Evolutionary conservation across 257 asterid genomes (phyloP), one percentile per base, ranked within the genome.

Genomic region (Petrea volubilis): DNA sequence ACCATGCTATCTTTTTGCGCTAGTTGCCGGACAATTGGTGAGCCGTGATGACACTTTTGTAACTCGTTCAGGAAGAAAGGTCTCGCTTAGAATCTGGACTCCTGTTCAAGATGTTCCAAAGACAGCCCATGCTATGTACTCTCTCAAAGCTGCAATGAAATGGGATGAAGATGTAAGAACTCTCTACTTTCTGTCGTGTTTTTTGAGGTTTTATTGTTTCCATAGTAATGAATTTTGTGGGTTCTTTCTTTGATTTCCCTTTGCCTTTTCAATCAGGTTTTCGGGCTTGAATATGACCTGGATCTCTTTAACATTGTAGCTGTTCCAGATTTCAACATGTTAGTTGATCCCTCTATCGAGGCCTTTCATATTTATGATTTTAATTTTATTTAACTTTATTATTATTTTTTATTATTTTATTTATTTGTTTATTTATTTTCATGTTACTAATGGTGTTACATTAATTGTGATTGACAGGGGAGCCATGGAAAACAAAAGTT

Each of bases 401-500:
- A n/a, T n/a, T n/a, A n/a, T n/a, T n/a, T n/a, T 38, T 38, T 5
- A 38, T 5, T 7, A 38, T 5, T 38, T 38, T 4, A 38, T 38
- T 38, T 38, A 1, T 12, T 38, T 38, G 6, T 38, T 38, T 38
- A 5, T 1, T 33, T 33, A 7, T 33, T 33, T 33, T 33, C 38
- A 2, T 33, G 38, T 3, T 33, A 31, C 3, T 2, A 31, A 31
- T 31, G 7, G 38, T 27, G 68, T 67, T n/a, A 18, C 27, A 29
- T 62, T 74, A 61, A 53, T 76, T 71, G 34, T 57, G 74, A 43
- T 81, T 79, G 74, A 43, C 88, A 94, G 98, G 98, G 99, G 99
- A 66, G 99, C 98, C 70, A 95, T 95, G 98, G 99, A 95, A 82
- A 95, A 95, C 82, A 95, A 95, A 86, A 92, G 99, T 83, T 81